Evolutionary conservation across 768 basidiomycete genomes (phyloP), one percentile per base, ranked within the genome.

Genomic region (Paxillus rubicundulus): DNA sequence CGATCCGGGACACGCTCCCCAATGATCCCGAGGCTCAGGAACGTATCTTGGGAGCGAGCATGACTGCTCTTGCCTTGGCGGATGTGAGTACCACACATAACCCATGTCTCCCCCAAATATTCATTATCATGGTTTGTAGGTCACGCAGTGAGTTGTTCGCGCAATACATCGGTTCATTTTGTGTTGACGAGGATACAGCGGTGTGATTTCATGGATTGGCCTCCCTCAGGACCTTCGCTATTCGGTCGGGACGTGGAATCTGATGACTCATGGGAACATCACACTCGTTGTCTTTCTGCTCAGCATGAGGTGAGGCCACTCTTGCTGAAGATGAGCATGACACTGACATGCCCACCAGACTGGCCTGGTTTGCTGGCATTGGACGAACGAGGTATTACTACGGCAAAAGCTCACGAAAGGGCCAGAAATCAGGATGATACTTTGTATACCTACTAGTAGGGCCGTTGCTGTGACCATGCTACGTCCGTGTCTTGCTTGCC

Each of bases 181-280:
- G 54, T 54, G 14, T 37, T 62, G 37, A 50, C 32, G 58, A 28
- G 55, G 49, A 45, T 37, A 38, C 55, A 90, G 89, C 62, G 79
- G 90, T 55, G 61, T 71, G 16, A 76, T 74, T 30, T 82, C 84
- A 14, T 77, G 82, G 60, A 48, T 80, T 36, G 78, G 78, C 8
- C 77, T 89, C 27, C 89, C 89, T 1, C 58, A 68, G 32, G 72
- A 79, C 24, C 66, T 87, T 55, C 76, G 75, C 44, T 83, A 75
- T 53, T 70, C 73, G 24, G 71, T 79, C 33, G 64, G 64, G 8
- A 60, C 63, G 13, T 92, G 88, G 89, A 90, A 89, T 66, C 63
- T 75, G 24, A 85, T 80, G 75, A 86, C 82, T 0, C 88, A 90
- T 58, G 89, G 88, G 32, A 92, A 90, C 61, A 84, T 89, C 62